Percentiles rank a stretch among this genome's conserved stretches.
phyloP scores from a whole-genome alignment of 805 yeast species.

The Starmera pachycereana region DNA sequence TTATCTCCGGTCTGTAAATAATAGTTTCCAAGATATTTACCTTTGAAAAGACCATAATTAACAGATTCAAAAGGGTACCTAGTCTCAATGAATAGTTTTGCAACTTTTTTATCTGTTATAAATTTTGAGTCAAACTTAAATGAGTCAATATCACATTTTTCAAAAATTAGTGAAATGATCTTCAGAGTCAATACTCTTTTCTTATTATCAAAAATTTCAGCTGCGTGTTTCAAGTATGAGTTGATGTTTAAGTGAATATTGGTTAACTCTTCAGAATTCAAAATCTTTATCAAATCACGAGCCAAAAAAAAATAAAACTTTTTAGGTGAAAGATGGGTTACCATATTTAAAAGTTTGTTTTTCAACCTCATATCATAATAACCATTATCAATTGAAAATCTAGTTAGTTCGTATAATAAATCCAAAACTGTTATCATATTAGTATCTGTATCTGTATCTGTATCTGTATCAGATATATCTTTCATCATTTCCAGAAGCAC shows the following conservation, averaged over 20 bases:
- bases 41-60: neutral
- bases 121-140: neutral
- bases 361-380: neutral
- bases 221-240: slow-evolving; percentile 2
- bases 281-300: neutral
- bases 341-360: neutral
- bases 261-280: neutral
- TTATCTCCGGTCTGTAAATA: neutral
- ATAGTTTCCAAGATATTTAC: slow-evolving; percentile 1
- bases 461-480: neutral
- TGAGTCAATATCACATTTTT: slow-evolving; percentile 10
- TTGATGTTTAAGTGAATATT: too few species aligned
- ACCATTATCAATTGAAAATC: slow-evolving; percentile 1
- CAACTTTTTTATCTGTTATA: neutral
- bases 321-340: neutral
- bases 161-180: slow-evolving; percentile 9
- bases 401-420: slow-evolving; percentile 9
- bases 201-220: slow-evolving; percentile 1
- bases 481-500: slow-evolving; percentile 9
- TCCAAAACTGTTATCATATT: slow-evolving; percentile 10
- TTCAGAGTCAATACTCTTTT: slow-evolving; percentile 3
- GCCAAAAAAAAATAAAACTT: neutral
- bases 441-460: slow-evolving; percentile 5
- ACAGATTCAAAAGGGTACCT: neutral
- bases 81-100: neutral